A percentile compares a stretch with the other conserved stretches of the same genome.
phyloP scores from a whole-genome alignment of 495 filamentous ascomycete genomes.

The Hypoxylon rickii region DNA sequence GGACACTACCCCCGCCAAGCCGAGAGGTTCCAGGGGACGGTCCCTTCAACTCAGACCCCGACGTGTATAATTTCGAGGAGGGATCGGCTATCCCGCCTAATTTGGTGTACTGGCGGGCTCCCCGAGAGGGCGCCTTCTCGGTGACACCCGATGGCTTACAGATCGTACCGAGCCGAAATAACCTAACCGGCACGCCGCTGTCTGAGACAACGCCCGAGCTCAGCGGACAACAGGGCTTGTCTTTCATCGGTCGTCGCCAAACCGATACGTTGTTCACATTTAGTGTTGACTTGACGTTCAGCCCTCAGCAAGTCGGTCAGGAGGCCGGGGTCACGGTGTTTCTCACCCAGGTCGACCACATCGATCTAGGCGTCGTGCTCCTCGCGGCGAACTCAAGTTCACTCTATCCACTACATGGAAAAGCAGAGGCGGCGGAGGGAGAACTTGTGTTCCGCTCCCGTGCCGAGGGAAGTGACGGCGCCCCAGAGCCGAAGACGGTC shows the following conservation, averaged over 20 bases:
- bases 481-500: slow-evolving; percentile 7
- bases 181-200: slow-evolving; percentile 39
- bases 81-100: slow-evolving; percentile 44
- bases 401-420: neutral
- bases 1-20: slow-evolving; percentile 39
- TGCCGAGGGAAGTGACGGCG: slow-evolving; percentile 19
- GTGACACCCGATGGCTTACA: slow-evolving; percentile 43
- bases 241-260: slow-evolving; percentile 51
- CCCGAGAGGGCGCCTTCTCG: slow-evolving; percentile 39
- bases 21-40: slow-evolving; percentile 43
- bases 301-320: slow-evolving; percentile 39
- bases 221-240: slow-evolving; percentile 37
- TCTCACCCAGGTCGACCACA: slow-evolving; percentile 50
- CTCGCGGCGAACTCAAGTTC: slow-evolving; percentile 14
- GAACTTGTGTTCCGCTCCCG: slow-evolving; percentile 41
- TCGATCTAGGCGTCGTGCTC: slow-evolving; percentile 50
- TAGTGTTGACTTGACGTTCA: slow-evolving; percentile 45
- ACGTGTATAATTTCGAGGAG: slow-evolving; percentile 45
- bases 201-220: slow-evolving; percentile 21
- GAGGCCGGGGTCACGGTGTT: slow-evolving; percentile 50
- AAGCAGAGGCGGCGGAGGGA: neutral
- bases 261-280: slow-evolving; percentile 51
- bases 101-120: slow-evolving; percentile 52
- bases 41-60: slow-evolving; percentile 44
- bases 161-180: slow-evolving; percentile 43